These are phyloP conservation scores for Breynia disticha DNA, from an alignment of 441 rosid species.

Conservation along the genomic window DNA sequence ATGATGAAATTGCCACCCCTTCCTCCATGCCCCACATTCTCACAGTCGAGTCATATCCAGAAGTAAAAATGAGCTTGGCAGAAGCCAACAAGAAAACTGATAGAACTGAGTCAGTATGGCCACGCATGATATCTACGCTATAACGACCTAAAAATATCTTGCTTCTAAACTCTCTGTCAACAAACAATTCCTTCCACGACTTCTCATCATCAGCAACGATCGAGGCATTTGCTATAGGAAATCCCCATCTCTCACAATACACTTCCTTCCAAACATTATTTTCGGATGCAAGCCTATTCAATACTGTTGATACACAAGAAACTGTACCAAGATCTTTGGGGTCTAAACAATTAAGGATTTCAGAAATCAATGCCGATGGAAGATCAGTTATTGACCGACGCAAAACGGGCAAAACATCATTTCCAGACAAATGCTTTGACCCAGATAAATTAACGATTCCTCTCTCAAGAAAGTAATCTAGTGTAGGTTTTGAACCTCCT, in stretches of 20 bases:
- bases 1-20: slow-evolving; percentile 57
- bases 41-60: slow-evolving; percentile 74
- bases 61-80: slow-evolving; percentile 72
- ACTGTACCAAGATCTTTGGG: slow-evolving; percentile 81
- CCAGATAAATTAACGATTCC: slow-evolving; percentile 19
- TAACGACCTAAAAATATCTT: slow-evolving; percentile 63
- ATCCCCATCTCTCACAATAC: slow-evolving; percentile 85
- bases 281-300: slow-evolving; percentile 63
- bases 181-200: slow-evolving; percentile 80
- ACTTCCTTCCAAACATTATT: slow-evolving; percentile 83
- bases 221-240: slow-evolving; percentile 25
- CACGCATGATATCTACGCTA: slow-evolving; percentile 54
- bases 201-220: slow-evolving; percentile 39
- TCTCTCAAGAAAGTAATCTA: slow-evolving; percentile 23
- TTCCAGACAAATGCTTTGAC: slow-evolving; percentile 28
- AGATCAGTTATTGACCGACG: slow-evolving; percentile 57
- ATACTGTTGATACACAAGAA: slow-evolving; percentile 63
- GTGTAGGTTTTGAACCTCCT: slow-evolving; percentile 20
- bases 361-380: slow-evolving; percentile 69
- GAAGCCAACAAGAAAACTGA: slow-evolving; percentile 66
- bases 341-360: slow-evolving; percentile 64
- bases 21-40: slow-evolving; percentile 92
- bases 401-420: slow-evolving; percentile 24
- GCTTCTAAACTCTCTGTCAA: slow-evolving; percentile 84
- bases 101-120: slow-evolving; percentile 79